A percentile compares a stretch with the other conserved stretches of the same genome.
Evolutionary conservation across 345 rosid species (phyloP).

Genomic region (Alliaria petiolata): DNA sequence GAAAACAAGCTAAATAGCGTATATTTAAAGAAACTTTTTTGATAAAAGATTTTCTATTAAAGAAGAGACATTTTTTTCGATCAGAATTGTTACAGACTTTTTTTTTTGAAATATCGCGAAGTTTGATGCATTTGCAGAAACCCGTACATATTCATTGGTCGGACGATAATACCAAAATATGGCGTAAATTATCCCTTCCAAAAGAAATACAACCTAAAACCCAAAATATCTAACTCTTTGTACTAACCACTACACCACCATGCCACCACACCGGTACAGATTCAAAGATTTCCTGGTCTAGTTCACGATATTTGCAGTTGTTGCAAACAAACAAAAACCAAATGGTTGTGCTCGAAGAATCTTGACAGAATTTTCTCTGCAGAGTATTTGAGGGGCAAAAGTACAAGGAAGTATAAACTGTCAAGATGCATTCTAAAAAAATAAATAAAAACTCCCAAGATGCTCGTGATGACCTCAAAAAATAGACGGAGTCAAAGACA

Average conservation of each 20-base stretch:
- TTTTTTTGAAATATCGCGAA: too few relatives aligned
- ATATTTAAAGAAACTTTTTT: too few relatives aligned
- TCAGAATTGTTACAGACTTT: not conserved
- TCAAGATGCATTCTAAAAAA: not conserved
- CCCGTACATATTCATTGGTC: too few relatives aligned
- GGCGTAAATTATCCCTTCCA: too few relatives aligned
- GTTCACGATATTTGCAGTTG: not conserved
- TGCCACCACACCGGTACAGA: too few relatives aligned
- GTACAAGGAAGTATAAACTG: not conserved
- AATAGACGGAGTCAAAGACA: constrained; percentile 7
- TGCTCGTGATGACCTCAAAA: not conserved
- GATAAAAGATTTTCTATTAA: too few relatives aligned
- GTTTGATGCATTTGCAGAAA: too few relatives aligned
- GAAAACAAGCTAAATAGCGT: not conserved
- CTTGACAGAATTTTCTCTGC: not conserved
- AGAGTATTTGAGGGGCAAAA: not conserved
- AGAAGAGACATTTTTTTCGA: not conserved
- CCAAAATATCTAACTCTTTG: too few relatives aligned
- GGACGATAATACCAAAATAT: too few relatives aligned
- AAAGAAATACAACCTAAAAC: too few relatives aligned
- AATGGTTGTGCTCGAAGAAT: not conserved
- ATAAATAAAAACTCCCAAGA: not conserved
- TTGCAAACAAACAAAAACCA: not conserved
- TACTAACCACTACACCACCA: too few relatives aligned
- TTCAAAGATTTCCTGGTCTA: not conserved